phyloP scores from a whole-genome alignment of 1,284 basidiomycete species.

The Sphagnurus paluster region DNA sequence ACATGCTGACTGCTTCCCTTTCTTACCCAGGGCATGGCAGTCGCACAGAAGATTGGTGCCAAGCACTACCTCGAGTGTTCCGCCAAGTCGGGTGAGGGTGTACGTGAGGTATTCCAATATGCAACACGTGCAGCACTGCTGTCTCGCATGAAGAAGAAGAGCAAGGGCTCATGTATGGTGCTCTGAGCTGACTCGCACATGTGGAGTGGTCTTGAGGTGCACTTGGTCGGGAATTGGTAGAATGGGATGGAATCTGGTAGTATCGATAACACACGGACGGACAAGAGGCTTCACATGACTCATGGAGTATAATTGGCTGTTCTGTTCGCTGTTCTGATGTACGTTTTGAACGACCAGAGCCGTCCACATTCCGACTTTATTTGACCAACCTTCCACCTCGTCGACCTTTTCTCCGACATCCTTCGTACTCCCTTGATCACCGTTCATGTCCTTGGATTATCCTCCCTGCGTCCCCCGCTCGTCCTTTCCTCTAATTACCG shows the following conservation, averaged over 20 bases:
- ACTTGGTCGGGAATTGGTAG: no score
- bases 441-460: neutral
- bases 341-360: no score
- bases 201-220: no score
- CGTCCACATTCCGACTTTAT: no score
- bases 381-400: no score
- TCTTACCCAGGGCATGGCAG: conserved; percentile 83
- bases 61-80: conserved; percentile 90
- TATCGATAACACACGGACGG: no score
- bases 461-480: no score
- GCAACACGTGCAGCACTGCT: conserved; percentile 79
- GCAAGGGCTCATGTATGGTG: conserved; percentile 13
- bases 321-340: no score
- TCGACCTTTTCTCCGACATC: neutral
- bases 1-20: neutral
- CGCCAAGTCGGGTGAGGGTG: conserved; percentile 87
- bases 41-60: conserved; percentile 88
- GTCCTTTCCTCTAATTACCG: no score
- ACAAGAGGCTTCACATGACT: no score
- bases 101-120: conserved; percentile 90
- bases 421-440: neutral
- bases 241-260: no score
- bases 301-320: no score
- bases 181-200: conserved; percentile 5
- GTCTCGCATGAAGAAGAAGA: conserved; percentile 14